phyloP scores from a whole-genome alignment of 148 eudicot species.

The Rhododendron ovatum region DNA sequence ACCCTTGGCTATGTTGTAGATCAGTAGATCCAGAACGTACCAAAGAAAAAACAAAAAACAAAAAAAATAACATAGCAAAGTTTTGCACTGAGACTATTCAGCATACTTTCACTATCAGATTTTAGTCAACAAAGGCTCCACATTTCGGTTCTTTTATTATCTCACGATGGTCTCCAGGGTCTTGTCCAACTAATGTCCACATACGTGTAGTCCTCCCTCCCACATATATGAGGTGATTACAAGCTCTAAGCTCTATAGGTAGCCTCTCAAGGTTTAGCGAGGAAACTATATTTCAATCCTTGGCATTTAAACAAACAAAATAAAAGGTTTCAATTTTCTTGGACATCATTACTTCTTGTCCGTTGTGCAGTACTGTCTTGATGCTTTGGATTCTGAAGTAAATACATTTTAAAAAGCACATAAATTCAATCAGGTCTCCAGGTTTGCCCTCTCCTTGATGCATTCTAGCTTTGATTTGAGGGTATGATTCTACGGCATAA shows the following conservation, averaged over 20 bases:
- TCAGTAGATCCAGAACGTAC: neutral
- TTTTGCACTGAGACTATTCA: neutral
- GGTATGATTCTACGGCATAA: neutral
- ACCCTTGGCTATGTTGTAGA: neutral
- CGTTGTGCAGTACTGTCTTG: neutral
- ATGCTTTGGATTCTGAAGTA: neutral
- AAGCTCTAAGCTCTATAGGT: neutral
- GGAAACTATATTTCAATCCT: neutral
- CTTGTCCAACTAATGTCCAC: neutral
- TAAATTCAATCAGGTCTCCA: neutral
- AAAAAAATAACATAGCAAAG: neutral
- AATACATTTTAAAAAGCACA: neutral
- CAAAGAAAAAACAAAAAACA: neutral
- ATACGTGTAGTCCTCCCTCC: neutral
- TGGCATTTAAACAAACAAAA: neutral
- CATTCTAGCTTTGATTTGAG: neutral
- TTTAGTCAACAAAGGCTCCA: neutral
- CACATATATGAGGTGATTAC: neutral
- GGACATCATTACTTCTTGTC: neutral
- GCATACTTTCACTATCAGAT: neutral
- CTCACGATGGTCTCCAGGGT: neutral
- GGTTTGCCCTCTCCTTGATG: neutral
- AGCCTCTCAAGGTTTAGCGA: neutral
- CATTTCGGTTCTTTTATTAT: neutral
- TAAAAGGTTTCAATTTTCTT: neutral